Conservation (phyloP, 2,329 filamentous ascomycete genomes). For the Ascochyta viciae-villosae region DNA sequence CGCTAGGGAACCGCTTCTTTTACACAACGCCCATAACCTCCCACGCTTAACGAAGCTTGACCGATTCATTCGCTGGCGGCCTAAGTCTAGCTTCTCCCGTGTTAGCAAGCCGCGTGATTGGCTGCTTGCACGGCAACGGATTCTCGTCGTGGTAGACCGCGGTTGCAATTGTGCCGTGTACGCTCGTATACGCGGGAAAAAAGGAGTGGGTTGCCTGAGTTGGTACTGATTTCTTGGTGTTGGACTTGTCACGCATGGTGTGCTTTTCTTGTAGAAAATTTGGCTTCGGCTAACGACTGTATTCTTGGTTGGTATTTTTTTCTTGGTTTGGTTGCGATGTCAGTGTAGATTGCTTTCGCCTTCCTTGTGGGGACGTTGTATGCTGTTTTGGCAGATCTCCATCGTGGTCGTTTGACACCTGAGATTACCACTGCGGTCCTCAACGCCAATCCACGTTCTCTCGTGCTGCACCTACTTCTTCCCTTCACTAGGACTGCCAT, state of each 20-base stretch:
- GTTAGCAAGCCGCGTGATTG: conserved; percentile 1
- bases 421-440: too few relatives aligned
- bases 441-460: neutral
- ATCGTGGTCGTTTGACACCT: too few relatives aligned
- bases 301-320: too few relatives aligned
- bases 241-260: too few relatives aligned
- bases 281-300: too few relatives aligned
- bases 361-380: too few relatives aligned
- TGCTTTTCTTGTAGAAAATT: too few relatives aligned
- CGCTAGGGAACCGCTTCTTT: neutral
- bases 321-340: too few relatives aligned
- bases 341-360: too few relatives aligned
- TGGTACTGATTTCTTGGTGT: too few relatives aligned
- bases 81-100: conserved; percentile 1
- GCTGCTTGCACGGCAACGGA: neutral
- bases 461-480: neutral
- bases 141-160: neutral
- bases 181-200: neutral
- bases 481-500: neutral
- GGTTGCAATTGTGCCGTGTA: neutral
- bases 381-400: too few relatives aligned
- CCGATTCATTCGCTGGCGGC: neutral
- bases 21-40: neutral
- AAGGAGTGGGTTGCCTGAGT: too few relatives aligned
- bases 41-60: neutral